phyloP scores from a whole-genome alignment of 2,329 filamentous ascomycete species.

The Parafenestella ontariensis region DNA sequence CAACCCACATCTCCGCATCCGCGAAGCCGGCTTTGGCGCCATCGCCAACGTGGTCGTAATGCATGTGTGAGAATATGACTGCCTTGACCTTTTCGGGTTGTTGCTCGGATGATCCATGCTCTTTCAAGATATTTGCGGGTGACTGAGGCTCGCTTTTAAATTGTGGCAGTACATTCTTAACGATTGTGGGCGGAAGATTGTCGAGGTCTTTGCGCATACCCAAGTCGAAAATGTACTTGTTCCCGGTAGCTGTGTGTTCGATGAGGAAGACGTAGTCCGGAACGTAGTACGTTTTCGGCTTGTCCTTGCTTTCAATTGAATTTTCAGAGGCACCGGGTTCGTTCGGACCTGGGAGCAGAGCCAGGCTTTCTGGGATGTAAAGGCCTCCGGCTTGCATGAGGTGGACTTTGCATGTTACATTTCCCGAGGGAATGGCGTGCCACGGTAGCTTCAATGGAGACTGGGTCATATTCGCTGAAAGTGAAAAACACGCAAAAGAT shows the following conservation, averaged over 20 bases:
- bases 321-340: constrained; percentile 50
- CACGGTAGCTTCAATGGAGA: constrained; percentile 20
- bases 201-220: constrained; percentile 58
- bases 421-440: constrained; percentile 34
- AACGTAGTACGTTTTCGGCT: constrained; percentile 26
- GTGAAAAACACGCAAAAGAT: neutral
- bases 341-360: constrained; percentile 54
- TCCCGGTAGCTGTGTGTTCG: constrained; percentile 35
- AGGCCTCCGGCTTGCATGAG: constrained; percentile 50
- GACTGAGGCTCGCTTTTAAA: constrained; percentile 45
- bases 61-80: constrained; percentile 50
- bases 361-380: constrained; percentile 55
- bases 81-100: constrained; percentile 50
- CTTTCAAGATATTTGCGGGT: constrained; percentile 35
- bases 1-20: constrained; percentile 50
- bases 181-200: constrained; percentile 49
- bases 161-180: constrained; percentile 51
- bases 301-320: constrained; percentile 41
- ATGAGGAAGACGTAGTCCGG: constrained; percentile 45
- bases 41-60: constrained; percentile 52
- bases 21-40: constrained; percentile 46
- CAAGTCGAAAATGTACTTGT: constrained; percentile 61
- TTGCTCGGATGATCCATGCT: constrained; percentile 34
- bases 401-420: constrained; percentile 38
- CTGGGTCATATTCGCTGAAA: constrained; percentile 1